phyloP scores from a whole-genome alignment of 768 basidiomycete genomes.

The Lentinula sp. region DNA sequence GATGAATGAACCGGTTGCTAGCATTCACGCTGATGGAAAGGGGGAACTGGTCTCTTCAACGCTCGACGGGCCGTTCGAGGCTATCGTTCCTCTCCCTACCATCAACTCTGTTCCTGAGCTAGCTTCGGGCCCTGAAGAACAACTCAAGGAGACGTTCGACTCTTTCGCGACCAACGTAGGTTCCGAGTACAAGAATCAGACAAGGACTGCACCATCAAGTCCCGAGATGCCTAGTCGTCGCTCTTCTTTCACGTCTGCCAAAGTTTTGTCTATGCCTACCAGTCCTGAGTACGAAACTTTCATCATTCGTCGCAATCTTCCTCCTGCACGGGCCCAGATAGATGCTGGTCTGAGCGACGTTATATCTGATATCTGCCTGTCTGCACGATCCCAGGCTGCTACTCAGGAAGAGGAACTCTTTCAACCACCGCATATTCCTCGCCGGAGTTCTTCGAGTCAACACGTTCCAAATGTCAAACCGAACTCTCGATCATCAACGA shows the following conservation, averaged over 20 bases:
- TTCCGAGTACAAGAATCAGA: constrained; percentile 16
- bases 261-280: constrained; percentile 49
- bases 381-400: constrained; percentile 61
- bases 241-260: constrained; percentile 60
- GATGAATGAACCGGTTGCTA: constrained; percentile 59
- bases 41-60: constrained; percentile 28
- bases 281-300: constrained; percentile 51
- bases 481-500: constrained; percentile 40
- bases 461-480: neutral
- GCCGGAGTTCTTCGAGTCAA: constrained; percentile 13
- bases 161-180: constrained; percentile 6
- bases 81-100: constrained; percentile 38
- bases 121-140: constrained; percentile 13
- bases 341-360: constrained; percentile 80
- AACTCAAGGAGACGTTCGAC: neutral
- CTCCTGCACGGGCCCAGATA: constrained; percentile 59
- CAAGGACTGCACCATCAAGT: constrained; percentile 6
- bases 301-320: constrained; percentile 61
- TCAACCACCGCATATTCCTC: constrained; percentile 39
- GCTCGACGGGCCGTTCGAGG: constrained; percentile 33
- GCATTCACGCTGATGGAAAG: constrained; percentile 44
- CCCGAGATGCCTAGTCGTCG: constrained; percentile 38
- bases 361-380: constrained; percentile 65
- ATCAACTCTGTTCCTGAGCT: constrained; percentile 55
- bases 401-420: constrained; percentile 61